phyloP scores from a whole-genome alignment of 2,329 filamentous ascomycete genomes.

The Proliferodiscus dingleyae region DNA sequence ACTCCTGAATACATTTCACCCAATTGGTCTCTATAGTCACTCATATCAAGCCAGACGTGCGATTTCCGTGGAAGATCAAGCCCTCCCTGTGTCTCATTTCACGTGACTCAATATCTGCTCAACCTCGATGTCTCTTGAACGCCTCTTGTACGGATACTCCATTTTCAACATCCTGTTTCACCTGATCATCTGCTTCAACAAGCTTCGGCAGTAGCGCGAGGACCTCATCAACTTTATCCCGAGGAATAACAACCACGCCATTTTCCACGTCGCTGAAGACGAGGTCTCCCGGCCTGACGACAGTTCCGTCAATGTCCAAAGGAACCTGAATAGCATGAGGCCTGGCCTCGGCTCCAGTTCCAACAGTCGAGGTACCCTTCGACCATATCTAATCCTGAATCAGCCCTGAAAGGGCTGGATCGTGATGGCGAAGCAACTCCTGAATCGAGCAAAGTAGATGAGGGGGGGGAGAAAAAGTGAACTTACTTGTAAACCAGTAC shows the following conservation, averaged over 20 bases:
- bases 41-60: too few species aligned
- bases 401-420: too few species aligned
- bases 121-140: slow-evolving; percentile 46
- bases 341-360: slow-evolving; percentile 50
- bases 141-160: slow-evolving; percentile 62
- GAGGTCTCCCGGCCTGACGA: slow-evolving; percentile 55
- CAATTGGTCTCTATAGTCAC: too few species aligned
- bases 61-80: too few species aligned
- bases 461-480: not conserved
- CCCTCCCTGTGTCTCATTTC: too few species aligned
- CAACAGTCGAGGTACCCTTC: slow-evolving; percentile 52
- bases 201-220: slow-evolving; percentile 43
- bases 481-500: slow-evolving; percentile 52
- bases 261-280: slow-evolving; percentile 66
- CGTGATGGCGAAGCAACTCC: too few species aligned
- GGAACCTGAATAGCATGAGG: slow-evolving; percentile 49
- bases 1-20: too few species aligned
- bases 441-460: not conserved
- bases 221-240: slow-evolving; percentile 53
- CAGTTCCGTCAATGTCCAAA: slow-evolving; percentile 39
- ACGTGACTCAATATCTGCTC: too few species aligned
- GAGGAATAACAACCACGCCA: slow-evolving; percentile 64
- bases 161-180: slow-evolving; percentile 58
- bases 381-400: slow-evolving; percentile 49
- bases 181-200: slow-evolving; percentile 49